These are phyloP conservation scores for Plasmodium ovale DNA, from an alignment of 169 alveolate genomes.

Conservation along the genomic window DNA sequence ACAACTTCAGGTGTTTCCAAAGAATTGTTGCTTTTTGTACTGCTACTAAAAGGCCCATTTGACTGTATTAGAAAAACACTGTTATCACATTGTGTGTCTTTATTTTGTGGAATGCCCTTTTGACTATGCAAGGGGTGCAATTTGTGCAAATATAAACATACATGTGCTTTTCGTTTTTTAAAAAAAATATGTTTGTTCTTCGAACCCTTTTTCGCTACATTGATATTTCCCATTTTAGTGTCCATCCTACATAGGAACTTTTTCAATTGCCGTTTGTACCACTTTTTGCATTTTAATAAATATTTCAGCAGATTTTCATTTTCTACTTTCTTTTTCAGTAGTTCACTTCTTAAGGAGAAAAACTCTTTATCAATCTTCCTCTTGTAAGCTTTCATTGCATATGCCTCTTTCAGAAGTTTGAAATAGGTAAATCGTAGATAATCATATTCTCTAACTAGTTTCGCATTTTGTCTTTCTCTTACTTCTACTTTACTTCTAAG, in stretches of 20 bases:
- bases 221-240: neutral
- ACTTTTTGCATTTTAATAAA: constrained; percentile 17
- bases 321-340: constrained; percentile 46
- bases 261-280: constrained; percentile 22
- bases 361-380: constrained; percentile 16
- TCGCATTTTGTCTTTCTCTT: constrained; percentile 21
- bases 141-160: constrained; percentile 32
- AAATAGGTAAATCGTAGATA: constrained; percentile 18
- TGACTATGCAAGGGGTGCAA: constrained; percentile 2
- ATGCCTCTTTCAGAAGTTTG: constrained; percentile 35
- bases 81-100: neutral
- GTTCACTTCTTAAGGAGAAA: constrained; percentile 40
- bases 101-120: neutral
- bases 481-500: constrained; percentile 13
- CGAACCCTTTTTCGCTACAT: neutral
- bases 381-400: constrained; percentile 40
- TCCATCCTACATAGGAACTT: neutral
- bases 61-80: neutral
- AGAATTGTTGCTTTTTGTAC: neutral
- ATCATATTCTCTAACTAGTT: constrained; percentile 23
- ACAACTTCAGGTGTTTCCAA: no score
- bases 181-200: constrained; percentile 9
- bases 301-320: constrained; percentile 60
- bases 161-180: constrained; percentile 28
- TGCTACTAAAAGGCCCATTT: neutral